phyloP scores from a whole-genome alignment of 163 green algal species.

The Chlamydomonas reinhardtii region DNA sequence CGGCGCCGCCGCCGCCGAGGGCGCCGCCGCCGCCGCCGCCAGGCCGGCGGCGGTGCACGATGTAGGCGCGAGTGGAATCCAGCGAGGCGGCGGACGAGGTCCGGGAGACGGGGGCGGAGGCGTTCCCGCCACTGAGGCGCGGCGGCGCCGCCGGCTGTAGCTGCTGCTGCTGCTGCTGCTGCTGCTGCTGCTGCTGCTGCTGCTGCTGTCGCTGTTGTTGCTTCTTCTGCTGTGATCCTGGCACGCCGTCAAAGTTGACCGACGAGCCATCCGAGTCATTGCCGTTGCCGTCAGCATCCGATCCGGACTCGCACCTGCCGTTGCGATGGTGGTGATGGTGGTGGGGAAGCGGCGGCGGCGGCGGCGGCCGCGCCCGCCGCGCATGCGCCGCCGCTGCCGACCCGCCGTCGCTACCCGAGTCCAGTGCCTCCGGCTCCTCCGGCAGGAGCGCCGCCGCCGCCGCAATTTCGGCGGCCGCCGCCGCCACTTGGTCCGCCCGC shows the following conservation, averaged over 20 bases:
- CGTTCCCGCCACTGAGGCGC: not conserved
- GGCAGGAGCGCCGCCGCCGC: too few relatives aligned
- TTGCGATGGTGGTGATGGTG: not conserved
- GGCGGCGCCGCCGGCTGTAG: not conserved
- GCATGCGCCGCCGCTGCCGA: not conserved
- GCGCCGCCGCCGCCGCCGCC: too few relatives aligned
- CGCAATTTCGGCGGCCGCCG: too few relatives aligned
- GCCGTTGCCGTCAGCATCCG: not conserved
- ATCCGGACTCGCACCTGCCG: not conserved
- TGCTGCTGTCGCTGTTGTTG: not conserved
- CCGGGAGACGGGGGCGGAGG: not conserved
- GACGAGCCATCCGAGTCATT: not conserved
- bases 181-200: not conserved
- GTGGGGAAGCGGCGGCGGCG: not conserved
- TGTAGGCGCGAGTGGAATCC: slow-evolving; percentile 19
- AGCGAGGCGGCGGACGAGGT: slow-evolving; percentile 1
- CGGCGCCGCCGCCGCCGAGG: too few relatives aligned
- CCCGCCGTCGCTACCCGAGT: too few relatives aligned
- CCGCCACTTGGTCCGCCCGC: too few relatives aligned
- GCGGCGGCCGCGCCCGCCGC: not conserved
- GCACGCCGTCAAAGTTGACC: slow-evolving; percentile 3
- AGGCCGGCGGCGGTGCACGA: slow-evolving; percentile 17
- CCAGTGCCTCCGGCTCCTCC: too few relatives aligned
- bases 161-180: not conserved
- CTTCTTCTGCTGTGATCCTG: not conserved